These are phyloP conservation scores for Boletus edulis DNA, from an alignment of 768 basidiomycete genomes.

Conservation along the genomic window DNA sequence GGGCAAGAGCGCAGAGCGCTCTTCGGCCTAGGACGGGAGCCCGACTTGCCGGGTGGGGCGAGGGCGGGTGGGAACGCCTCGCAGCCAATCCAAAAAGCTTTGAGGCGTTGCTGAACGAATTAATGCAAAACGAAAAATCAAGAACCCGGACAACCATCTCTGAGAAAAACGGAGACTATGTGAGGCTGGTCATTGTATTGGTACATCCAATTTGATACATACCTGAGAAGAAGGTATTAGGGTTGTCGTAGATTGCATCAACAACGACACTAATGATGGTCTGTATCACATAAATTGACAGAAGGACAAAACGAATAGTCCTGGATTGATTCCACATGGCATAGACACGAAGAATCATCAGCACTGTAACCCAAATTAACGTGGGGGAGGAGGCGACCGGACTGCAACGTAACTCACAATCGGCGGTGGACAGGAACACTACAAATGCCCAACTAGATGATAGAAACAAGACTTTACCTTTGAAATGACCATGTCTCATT, in stretches of 20 bases:
- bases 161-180: background rate
- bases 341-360: conserved; percentile 3
- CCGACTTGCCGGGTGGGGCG: no score
- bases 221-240: background rate
- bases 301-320: background rate
- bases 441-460: background rate
- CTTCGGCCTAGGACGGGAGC: no score
- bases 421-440: background rate
- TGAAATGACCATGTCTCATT: background rate
- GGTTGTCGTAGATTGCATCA: background rate
- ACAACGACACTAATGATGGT: background rate
- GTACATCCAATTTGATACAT: background rate
- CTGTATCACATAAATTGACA: background rate
- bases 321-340: background rate
- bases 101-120: background rate
- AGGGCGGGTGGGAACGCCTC: no score
- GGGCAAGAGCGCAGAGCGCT: no score
- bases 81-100: no score
- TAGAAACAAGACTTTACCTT: background rate
- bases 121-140: background rate
- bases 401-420: background rate
- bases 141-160: background rate
- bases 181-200: no score
- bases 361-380: background rate
- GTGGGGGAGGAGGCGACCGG: background rate